Conservation (phyloP, 495 filamentous ascomycete species). For the Aspergillus cavernicola region DNA sequence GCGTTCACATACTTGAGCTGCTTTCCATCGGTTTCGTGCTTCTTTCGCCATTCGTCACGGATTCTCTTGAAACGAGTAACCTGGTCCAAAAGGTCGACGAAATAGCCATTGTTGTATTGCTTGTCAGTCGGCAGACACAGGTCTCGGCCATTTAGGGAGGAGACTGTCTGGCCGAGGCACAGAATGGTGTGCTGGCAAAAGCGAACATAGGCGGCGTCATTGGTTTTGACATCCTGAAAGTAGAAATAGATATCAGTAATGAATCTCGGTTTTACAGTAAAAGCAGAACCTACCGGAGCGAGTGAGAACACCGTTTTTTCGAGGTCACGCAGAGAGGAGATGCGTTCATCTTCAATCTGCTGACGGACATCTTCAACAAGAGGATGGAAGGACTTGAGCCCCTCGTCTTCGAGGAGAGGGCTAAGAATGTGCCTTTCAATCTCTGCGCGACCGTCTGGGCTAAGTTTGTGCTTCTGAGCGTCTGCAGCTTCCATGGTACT, state of each 20-base stretch:
- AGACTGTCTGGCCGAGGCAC: slow-evolving; percentile 78
- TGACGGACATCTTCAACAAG: slow-evolving; percentile 69
- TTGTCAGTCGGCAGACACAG: slow-evolving; percentile 74
- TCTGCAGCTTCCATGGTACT: slow-evolving; percentile 23
- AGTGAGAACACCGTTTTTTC: slow-evolving; percentile 86
- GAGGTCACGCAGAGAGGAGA: slow-evolving; percentile 79
- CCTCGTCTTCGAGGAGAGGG: slow-evolving; percentile 51
- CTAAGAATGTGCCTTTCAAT: slow-evolving; percentile 56
- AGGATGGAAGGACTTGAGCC: slow-evolving; percentile 72
- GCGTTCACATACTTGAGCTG: slow-evolving; percentile 25
- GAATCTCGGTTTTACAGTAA: too few relatives aligned
- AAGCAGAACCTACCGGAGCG: slow-evolving; percentile 78
- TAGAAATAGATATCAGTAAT: slow-evolving; percentile 34
- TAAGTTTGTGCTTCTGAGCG: slow-evolving; percentile 40
- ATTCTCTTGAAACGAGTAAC: slow-evolving; percentile 66
- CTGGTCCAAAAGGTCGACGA: slow-evolving; percentile 88
- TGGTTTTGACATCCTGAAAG: slow-evolving; percentile 68
- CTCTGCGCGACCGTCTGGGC: slow-evolving; percentile 47
- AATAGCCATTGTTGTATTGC: slow-evolving; percentile 89
- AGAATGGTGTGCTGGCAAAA: slow-evolving; percentile 86
- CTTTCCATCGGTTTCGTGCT: slow-evolving; percentile 11
- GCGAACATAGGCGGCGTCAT: slow-evolving; percentile 61
- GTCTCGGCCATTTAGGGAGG: slow-evolving; percentile 74
- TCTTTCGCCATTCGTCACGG: slow-evolving; percentile 51
- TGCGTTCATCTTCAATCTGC: slow-evolving; percentile 74